Evolutionary conservation across 2,329 filamentous ascomycete genomes (phyloP), one percentile per base, ranked within the genome.

Genomic region (Penicillium sp.): DNA sequence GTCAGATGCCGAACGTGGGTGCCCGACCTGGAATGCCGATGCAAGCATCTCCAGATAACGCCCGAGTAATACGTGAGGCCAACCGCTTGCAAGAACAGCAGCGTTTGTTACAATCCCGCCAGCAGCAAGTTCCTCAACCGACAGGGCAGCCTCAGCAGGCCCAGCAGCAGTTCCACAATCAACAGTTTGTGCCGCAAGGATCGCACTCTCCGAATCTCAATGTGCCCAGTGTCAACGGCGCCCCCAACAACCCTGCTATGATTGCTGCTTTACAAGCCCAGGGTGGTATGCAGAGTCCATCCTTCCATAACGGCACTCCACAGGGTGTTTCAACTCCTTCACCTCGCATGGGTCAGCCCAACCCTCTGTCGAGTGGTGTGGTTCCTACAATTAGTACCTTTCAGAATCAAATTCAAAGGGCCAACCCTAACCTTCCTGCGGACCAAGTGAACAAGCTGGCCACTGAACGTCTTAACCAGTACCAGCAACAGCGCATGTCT

Each of bases 41-140:
- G 68, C 87, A 89, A 69, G 85, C 87, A 8, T 79, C 79, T 37
- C 77, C 80, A 4, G 79, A 82, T 57, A 80, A 80, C 62, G 73
- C 79, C 38, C 78, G 81, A 10, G 77, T 83, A 28, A 76, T 81
- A 38, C 76, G 80, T 51, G 80, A 83, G 71, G 80, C 78, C 35
- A 80, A 74, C 62, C 77, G 80, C 46, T 71, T 82, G 35, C 80
- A 82, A 70, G 77, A 80, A 62, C 79, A 79, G 63, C 86, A 87
- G 57, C 85, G 86, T 46, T 86, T 91, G 45, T 83, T 89, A 11
- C 87, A 90, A 60, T 77, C 77, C 53, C 75, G 78, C 28, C 53
- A 56, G 30, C 78, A 79, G 54, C 77, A 79, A 57, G 70, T 69
- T 63, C 73, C 70, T 22, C 66, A 67, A 33, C 73, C 74, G 58